Evolutionary conservation across 371 early-diverging fungal genomes (phyloP).

Genomic region (Syncephalastrum monosporum): DNA sequence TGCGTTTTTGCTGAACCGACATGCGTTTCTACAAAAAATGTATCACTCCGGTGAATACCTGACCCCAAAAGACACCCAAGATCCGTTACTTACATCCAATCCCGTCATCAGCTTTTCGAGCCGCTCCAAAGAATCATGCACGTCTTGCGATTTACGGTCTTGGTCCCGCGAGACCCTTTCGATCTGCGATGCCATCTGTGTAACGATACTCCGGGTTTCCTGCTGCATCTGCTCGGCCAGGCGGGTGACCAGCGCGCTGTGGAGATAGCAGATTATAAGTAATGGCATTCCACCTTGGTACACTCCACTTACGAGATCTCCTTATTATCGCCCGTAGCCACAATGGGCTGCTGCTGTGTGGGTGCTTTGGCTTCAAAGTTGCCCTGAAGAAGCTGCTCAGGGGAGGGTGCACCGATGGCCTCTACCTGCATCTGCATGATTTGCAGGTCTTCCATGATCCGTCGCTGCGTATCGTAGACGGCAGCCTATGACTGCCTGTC

Average conservation of each 20-base stretch:
- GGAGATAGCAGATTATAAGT: neutral
- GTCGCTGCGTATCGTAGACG: constrained; percentile 64
- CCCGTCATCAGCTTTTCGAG: constrained; percentile 24
- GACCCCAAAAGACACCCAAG: no score
- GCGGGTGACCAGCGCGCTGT: constrained; percentile 6
- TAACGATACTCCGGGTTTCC: constrained; percentile 10
- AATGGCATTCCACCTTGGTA: neutral
- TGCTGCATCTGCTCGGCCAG: constrained; percentile 18
- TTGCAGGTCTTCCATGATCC: constrained; percentile 68
- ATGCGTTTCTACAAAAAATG: constrained; percentile 21
- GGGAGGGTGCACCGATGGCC: constrained; percentile 52
- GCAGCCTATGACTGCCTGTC: constrained; percentile 21
- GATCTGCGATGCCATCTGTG: constrained; percentile 19
- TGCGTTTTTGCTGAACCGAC: constrained; percentile 22
- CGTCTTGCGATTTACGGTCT: constrained; percentile 25
- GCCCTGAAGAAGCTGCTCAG: constrained; percentile 25
- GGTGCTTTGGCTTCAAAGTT: constrained; percentile 18
- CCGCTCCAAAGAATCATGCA: constrained; percentile 21
- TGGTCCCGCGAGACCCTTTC: constrained; percentile 26
- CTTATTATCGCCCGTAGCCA: neutral
- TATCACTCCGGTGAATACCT: neutral
- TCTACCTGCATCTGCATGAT: constrained; percentile 56
- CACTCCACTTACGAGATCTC: constrained; percentile 18
- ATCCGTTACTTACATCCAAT: constrained; percentile 32
- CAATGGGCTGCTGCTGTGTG: constrained; percentile 1